phyloP scores from a whole-genome alignment of 169 alveolate species.

The Eimeria praecox region DNA sequence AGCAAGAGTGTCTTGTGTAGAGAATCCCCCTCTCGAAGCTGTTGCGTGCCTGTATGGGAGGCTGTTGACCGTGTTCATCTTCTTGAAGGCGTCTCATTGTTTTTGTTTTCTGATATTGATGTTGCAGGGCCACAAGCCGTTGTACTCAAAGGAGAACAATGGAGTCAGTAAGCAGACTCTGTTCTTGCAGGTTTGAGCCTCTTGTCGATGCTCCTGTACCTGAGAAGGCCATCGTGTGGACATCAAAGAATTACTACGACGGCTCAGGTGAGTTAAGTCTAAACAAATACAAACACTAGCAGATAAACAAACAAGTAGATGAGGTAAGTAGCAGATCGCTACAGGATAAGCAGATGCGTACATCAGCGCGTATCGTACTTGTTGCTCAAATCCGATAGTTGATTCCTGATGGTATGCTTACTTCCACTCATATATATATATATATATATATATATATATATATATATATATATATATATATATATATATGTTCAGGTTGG shows the following conservation, averaged over 20 bases:
- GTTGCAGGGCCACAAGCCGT: background rate
- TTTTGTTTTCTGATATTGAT: background rate
- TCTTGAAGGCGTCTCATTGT: background rate
- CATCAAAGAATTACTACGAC: constrained; percentile 73
- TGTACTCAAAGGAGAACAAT: background rate
- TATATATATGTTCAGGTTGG: constrained; percentile 83
- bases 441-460: too few species aligned
- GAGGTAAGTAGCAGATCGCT: too few species aligned
- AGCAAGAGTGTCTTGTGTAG: background rate
- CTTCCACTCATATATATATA: background rate
- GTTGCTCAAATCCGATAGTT: constrained; percentile 56
- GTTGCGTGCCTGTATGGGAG: background rate
- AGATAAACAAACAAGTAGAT: too few species aligned
- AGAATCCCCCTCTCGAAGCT: background rate
- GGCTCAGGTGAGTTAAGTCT: constrained; percentile 77
- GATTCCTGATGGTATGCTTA: background rate
- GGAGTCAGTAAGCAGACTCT: constrained; percentile 36
- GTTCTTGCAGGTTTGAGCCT: constrained; percentile 77
- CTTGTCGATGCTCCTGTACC: constrained; percentile 63
- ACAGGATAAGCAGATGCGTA: too few species aligned
- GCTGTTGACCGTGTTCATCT: background rate
- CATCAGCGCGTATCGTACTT: too few species aligned
- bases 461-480: too few species aligned
- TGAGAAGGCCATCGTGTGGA: constrained; percentile 57
- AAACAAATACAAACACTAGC: too few species aligned